Evolutionary conservation across 106 monocot genomes (phyloP).

Genomic region (Iris macrosiphon): DNA sequence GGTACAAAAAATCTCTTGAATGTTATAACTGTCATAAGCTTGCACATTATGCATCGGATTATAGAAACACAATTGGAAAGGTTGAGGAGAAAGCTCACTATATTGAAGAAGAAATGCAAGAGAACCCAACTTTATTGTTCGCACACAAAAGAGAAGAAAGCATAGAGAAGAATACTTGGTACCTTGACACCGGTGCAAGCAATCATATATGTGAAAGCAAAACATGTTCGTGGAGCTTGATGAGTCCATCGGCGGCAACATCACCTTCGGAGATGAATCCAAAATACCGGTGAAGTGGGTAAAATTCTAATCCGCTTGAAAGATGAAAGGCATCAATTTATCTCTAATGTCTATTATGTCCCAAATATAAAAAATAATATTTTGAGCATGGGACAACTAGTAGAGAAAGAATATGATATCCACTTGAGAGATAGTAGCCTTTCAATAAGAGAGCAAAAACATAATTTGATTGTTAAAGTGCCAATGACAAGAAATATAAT

Average conservation of each 20-base stretch:
- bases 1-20: neutral
- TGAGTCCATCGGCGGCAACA: neutral
- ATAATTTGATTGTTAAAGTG: neutral
- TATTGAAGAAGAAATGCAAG: neutral
- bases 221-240: neutral
- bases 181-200: neutral
- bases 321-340: neutral
- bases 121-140: neutral
- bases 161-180: neutral
- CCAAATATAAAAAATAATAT: neutral
- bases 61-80: neutral
- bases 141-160: neutral
- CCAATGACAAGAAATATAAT: neutral
- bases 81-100: neutral
- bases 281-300: neutral
- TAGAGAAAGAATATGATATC: neutral
- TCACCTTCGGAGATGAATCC: neutral
- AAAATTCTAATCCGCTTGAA: constrained; percentile 1
- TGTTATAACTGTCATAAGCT: neutral
- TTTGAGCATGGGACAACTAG: neutral
- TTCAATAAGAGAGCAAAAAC: neutral
- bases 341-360: neutral
- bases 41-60: constrained; percentile 2
- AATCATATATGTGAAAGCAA: constrained; percentile 9
- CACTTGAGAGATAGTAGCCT: neutral